Base-by-base conservation (phyloP, 2,329 filamentous ascomycete genomes). In the Myotisia sp. region DNA sequence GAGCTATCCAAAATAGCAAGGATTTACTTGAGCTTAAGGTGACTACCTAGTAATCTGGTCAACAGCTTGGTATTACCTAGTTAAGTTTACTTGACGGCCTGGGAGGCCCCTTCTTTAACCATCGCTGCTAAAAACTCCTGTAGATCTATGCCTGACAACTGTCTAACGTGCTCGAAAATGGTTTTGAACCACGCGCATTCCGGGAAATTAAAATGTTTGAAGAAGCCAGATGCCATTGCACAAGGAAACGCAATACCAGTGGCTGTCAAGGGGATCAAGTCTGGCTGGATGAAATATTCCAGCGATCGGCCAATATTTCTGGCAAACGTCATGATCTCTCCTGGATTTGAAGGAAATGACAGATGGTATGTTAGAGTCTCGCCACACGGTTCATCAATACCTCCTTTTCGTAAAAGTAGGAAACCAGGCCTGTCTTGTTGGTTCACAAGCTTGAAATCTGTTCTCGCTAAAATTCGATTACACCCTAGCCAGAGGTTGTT, bases 201-300 rank as follows among this genome's bases (percentile, higher is more conserved):
- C 10, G 22, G 30, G 6, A 39, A 12, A 3, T 34, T 16, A 18
- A 31, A 38, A 27, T 35, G 35, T 23, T 36, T 13, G 18, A 44
- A 37, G 24, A 34, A 37, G 2, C 28, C 26, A 26, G 33, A 26
- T 8, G 37, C 38, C 7, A 42, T 29, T 8, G 32, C 29, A n/a
- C 37, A 18, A 26, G 42, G 37, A 19, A 39, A 42, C 12, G 21
- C 37, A 23, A 41, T 35, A 4, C 37, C 19, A 10, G 39, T 29
- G 4, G 30, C 26, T 13, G 34, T 40, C 16, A 38, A 13, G 5
- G 39, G 20, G 13, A 33, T 37, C 23, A 38, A 40, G 8, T 42
- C 42, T 14, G 42, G 37, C n/a, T 40, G 29, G 2, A 44, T 19
- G 26, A 44, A 44, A 28, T 42, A 44, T 28, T 44, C 42, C 2